Evolutionary conservation across 164 flowering plant genomes (phyloP).

Genomic region (Magnolia changhungtana): DNA sequence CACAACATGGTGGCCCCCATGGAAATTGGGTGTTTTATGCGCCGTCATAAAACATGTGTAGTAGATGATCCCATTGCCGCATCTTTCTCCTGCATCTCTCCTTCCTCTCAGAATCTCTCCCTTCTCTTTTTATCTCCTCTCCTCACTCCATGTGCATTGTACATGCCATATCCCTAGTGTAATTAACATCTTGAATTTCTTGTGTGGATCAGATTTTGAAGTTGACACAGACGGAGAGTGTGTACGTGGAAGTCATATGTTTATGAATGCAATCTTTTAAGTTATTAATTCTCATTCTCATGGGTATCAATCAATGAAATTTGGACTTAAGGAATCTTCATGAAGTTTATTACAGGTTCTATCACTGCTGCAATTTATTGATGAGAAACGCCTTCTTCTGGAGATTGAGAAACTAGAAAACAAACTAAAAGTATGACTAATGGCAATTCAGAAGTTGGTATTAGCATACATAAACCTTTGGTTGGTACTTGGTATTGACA

Average conservation of each 20-base stretch:
- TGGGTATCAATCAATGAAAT: not conserved
- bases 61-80: too few relatives aligned
- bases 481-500: not conserved
- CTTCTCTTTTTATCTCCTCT: not conserved
- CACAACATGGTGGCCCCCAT: too few relatives aligned
- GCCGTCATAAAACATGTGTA: too few relatives aligned
- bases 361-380: constrained; percentile 37
- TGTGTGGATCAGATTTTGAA: constrained; percentile 30
- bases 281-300: not conserved
- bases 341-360: constrained; percentile 23
- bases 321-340: not conserved
- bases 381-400: constrained; percentile 27
- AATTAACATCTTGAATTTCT: not conserved
- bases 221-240: constrained; percentile 40
- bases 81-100: too few relatives aligned
- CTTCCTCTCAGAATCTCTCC: too few relatives aligned
- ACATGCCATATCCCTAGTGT: not conserved
- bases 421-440: constrained; percentile 25
- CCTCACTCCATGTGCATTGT: not conserved
- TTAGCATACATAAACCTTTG: not conserved
- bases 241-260: constrained; percentile 33
- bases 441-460: too few relatives aligned
- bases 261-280: not conserved
- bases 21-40: too few relatives aligned
- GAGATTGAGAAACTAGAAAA: constrained; percentile 27